phyloP scores from a whole-genome alignment of 192 early-diverging fungal species.

The Gamsiella multidivaricata region DNA sequence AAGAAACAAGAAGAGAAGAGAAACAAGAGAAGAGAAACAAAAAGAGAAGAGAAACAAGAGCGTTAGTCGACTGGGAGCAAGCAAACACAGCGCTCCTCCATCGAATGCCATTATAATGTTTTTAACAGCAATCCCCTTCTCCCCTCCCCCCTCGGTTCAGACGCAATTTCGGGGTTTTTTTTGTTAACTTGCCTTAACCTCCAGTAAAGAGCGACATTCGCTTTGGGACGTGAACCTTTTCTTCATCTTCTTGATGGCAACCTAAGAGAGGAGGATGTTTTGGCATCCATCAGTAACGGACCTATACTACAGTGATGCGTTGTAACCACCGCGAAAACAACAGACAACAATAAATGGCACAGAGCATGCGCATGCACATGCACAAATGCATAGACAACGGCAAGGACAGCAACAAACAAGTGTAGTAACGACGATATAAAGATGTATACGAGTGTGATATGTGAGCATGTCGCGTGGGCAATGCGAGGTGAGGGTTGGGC shows the following conservation, averaged over 20 bases:
- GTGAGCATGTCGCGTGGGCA: neutral
- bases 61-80: neutral
- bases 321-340: neutral
- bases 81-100: neutral
- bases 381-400: no score
- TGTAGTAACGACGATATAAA: neutral
- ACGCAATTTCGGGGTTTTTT: no score
- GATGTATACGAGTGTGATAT: no score
- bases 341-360: no score
- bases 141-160: no score
- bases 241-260: conserved; percentile 93
- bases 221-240: conserved; percentile 78
- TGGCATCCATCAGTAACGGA: neutral
- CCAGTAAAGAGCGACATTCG: conserved; percentile 78
- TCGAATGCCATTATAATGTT: neutral
- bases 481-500: neutral
- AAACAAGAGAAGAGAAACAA: neutral
- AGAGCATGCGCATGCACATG: no score
- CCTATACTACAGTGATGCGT: no score
- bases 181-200: conserved; percentile 72
- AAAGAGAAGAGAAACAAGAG: neutral
- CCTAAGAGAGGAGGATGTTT: conserved; percentile 70
- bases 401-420: neutral
- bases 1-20: neutral
- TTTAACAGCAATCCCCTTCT: no score